phyloP scores from a whole-genome alignment of 495 filamentous ascomycete species.

The Aspergillus ostianus region DNA sequence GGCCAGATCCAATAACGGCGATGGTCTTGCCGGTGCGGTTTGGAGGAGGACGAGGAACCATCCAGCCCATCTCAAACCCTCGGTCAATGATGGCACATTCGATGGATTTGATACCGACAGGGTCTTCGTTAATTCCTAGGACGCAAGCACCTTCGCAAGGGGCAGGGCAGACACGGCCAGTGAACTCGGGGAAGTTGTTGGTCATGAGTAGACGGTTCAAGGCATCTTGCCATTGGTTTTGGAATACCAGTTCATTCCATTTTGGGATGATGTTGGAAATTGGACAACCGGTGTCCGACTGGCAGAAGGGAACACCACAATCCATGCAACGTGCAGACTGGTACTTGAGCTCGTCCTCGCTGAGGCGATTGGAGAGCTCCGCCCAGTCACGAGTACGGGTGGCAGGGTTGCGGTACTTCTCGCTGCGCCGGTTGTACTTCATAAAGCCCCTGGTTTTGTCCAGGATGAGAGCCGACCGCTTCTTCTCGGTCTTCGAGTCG shows the following conservation, averaged over 20 bases:
- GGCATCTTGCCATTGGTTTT: constrained; percentile 94
- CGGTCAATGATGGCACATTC: constrained; percentile 99
- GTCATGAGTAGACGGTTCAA: constrained; percentile 96
- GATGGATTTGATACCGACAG: constrained; percentile 98
- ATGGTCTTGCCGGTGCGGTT: constrained; percentile 86
- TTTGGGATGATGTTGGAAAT: constrained; percentile 99
- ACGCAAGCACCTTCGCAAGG: constrained; percentile 98
- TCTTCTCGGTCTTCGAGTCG: constrained; percentile 86
- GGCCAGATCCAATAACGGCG: constrained; percentile 92
- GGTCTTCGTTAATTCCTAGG: constrained; percentile 97
- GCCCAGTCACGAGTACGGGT: constrained; percentile 93
- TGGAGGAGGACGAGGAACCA: constrained; percentile 80
- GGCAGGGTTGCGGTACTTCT: constrained; percentile 89
- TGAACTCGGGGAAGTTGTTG: constrained; percentile 99
- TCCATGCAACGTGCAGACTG: constrained; percentile 99
- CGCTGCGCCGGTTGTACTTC: constrained; percentile 92
- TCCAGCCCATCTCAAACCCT: constrained; percentile 99
- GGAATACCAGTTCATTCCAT: constrained; percentile 95
- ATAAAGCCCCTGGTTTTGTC: constrained; percentile 99
- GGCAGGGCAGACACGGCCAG: constrained; percentile 95
- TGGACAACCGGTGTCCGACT: constrained; percentile 94
- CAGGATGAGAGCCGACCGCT: constrained; percentile 85
- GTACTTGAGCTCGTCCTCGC: constrained; percentile 97
- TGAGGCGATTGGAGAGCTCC: constrained; percentile 83
- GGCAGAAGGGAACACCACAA: constrained; percentile 99